phyloP scores from a whole-genome alignment of 2,329 filamentous ascomycete species.

The Calonectria fujianensis region DNA sequence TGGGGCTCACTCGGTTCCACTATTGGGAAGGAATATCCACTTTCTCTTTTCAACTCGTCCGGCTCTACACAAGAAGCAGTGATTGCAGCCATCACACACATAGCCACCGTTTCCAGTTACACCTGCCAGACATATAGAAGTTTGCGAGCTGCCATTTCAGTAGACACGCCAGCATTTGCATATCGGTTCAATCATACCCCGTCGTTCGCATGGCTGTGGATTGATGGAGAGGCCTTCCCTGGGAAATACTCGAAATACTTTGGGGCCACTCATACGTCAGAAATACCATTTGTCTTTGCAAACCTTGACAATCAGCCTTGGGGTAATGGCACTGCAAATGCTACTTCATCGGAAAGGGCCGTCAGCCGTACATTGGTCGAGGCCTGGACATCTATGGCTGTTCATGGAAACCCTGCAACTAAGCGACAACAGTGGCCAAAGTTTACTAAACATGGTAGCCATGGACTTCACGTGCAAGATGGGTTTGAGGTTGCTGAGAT shows the following conservation, averaged over 20 bases:
- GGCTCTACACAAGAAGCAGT: constrained; percentile 36
- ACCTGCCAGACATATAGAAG: constrained; percentile 39
- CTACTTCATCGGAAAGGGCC: constrained; percentile 31
- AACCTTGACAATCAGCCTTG: constrained; percentile 45
- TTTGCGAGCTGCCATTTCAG: constrained; percentile 37
- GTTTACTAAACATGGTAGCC: constrained; percentile 17
- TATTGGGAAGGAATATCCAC: constrained; percentile 42
- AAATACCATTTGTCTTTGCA: constrained; percentile 46
- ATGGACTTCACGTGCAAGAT: constrained; percentile 21
- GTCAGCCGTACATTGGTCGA: constrained; percentile 39
- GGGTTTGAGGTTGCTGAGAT: neutral
- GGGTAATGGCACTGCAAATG: constrained; percentile 42
- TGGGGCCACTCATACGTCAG: constrained; percentile 42
- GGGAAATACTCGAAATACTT: constrained; percentile 27
- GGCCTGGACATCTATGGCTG: constrained; percentile 47
- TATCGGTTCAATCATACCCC: constrained; percentile 45
- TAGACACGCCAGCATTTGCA: constrained; percentile 38
- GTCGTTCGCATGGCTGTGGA: constrained; percentile 44
- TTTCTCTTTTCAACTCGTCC: constrained; percentile 41
- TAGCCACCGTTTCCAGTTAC: constrained; percentile 40
- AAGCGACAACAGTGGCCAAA: constrained; percentile 35
- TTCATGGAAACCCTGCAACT: constrained; percentile 34
- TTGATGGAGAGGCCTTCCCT: constrained; percentile 32
- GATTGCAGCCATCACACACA: constrained; percentile 38
- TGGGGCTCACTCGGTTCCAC: constrained; percentile 35